Percentiles rank a stretch among this genome's conserved stretches.
phyloP scores from a whole-genome alignment of 169 alveolate genomes.

The Babesia ovata region DNA sequence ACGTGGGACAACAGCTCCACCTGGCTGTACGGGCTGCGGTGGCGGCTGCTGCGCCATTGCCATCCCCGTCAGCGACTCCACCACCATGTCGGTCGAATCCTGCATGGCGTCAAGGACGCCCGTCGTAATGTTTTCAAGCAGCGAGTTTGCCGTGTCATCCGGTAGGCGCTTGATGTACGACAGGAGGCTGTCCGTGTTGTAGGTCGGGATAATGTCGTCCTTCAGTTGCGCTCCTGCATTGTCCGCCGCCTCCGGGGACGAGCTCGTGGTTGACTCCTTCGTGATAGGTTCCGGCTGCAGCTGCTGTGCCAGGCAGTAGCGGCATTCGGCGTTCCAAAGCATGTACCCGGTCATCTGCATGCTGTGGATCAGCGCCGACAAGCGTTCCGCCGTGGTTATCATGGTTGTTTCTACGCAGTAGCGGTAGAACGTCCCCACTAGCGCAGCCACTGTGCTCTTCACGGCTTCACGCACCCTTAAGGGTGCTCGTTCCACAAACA shows the following conservation, averaged over 20 bases:
- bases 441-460: constrained; percentile 73
- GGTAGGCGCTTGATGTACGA: constrained; percentile 74
- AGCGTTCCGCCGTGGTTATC: constrained; percentile 77
- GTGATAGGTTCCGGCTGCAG: constrained; percentile 46
- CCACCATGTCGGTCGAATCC: constrained; percentile 70
- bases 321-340: constrained; percentile 81
- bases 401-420: constrained; percentile 81
- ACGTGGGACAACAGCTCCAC: constrained; percentile 19
- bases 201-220: constrained; percentile 5
- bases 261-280: not conserved
- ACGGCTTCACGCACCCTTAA: constrained; percentile 81
- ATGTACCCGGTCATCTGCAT: constrained; percentile 81
- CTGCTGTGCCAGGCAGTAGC: constrained; percentile 71
- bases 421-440: constrained; percentile 78
- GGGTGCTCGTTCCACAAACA: constrained; percentile 75
- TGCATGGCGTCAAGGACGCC: constrained; percentile 80
- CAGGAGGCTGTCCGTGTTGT: constrained; percentile 69
- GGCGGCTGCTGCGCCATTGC: constrained; percentile 9
- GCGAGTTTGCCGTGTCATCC: constrained; percentile 70
- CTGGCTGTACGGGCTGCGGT: constrained; percentile 20
- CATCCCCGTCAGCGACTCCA: constrained; percentile 72
- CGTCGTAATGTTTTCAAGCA: constrained; percentile 76
- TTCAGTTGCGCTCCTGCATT: not conserved
- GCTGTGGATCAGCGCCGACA: constrained; percentile 73
- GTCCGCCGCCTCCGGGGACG: not conserved